These are phyloP conservation scores for Penicillium odoratum DNA, from an alignment of 495 filamentous ascomycete genomes.

Conservation along the genomic window DNA sequence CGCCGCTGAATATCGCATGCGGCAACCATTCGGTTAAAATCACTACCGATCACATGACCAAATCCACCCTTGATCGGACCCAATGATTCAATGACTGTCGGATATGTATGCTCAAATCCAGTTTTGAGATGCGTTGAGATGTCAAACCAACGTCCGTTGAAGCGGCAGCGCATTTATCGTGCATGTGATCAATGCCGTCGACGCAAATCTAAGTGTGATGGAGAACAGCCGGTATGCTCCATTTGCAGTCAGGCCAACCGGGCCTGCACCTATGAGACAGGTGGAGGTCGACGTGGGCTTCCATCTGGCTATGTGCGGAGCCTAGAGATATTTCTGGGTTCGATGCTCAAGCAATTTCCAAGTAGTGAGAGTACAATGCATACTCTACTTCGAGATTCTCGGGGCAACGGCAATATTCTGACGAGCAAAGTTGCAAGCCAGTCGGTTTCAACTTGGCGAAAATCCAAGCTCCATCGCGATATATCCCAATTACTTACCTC, in stretches of 20 bases:
- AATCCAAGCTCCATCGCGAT: constrained; percentile 24
- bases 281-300: constrained; percentile 62
- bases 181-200: constrained; percentile 64
- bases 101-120: not conserved
- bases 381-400: constrained; percentile 38
- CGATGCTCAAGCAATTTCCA: constrained; percentile 34
- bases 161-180: constrained; percentile 54
- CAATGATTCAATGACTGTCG: not conserved
- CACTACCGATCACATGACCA: constrained; percentile 22
- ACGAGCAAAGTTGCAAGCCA: constrained; percentile 25
- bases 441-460: constrained; percentile 20
- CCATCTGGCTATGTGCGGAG: constrained; percentile 64
- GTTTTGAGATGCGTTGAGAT: not conserved
- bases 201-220: constrained; percentile 61
- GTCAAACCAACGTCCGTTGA: constrained; percentile 18
- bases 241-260: constrained; percentile 54
- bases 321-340: constrained; percentile 52
- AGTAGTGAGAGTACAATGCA: constrained; percentile 32
- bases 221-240: constrained; percentile 54
- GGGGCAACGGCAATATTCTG: constrained; percentile 37
- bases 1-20: not conserved
- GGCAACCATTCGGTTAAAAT: constrained; percentile 14
- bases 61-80: not conserved
- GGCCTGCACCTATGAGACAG: constrained; percentile 57
- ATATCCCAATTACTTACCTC: constrained; percentile 18